Conservation (phyloP, 495 filamentous ascomycete species). For the Xylaria curta region DNA sequence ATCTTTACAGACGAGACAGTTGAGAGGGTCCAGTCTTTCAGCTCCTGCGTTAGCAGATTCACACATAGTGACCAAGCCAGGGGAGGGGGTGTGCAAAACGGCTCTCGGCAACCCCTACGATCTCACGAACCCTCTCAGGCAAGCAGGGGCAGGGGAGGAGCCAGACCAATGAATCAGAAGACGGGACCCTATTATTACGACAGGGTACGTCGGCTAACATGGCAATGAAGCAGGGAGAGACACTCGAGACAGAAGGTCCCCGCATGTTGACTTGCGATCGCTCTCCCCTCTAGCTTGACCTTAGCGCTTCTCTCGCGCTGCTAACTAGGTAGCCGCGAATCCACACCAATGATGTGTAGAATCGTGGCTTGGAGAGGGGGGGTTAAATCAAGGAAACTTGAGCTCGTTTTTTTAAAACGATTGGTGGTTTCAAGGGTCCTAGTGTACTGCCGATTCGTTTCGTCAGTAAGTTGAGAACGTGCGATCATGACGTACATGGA, state of each 20-base stretch:
- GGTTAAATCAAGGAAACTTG: not conserved
- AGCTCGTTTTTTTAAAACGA: not conserved
- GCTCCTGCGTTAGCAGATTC: not conserved
- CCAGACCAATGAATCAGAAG: slow-evolving; percentile 2
- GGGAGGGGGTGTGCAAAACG: not conserved
- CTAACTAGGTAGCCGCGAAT: not conserved
- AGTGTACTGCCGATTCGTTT: not conserved
- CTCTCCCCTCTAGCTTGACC: not conserved
- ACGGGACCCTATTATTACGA: not conserved
- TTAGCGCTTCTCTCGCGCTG: not conserved
- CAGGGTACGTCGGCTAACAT: not conserved
- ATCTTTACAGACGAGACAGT: not conserved
- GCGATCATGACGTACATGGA: slow-evolving; percentile 8
- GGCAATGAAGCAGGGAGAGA: not conserved
- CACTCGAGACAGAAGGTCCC: not conserved
- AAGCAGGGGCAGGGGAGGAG: not conserved
- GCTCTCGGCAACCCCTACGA: slow-evolving; percentile 1
- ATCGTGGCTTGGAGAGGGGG: not conserved
- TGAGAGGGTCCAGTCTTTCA: not conserved
- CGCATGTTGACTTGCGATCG: not conserved
- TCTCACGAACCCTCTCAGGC: not conserved
- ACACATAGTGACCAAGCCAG: not conserved
- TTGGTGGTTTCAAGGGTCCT: slow-evolving; percentile 5
- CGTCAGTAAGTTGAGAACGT: not conserved
- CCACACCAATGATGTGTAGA: slow-evolving; percentile 8